These are phyloP conservation scores for Neonectria sp. DNA, from an alignment of 2,329 filamentous ascomycete genomes.

Conservation along the genomic window DNA sequence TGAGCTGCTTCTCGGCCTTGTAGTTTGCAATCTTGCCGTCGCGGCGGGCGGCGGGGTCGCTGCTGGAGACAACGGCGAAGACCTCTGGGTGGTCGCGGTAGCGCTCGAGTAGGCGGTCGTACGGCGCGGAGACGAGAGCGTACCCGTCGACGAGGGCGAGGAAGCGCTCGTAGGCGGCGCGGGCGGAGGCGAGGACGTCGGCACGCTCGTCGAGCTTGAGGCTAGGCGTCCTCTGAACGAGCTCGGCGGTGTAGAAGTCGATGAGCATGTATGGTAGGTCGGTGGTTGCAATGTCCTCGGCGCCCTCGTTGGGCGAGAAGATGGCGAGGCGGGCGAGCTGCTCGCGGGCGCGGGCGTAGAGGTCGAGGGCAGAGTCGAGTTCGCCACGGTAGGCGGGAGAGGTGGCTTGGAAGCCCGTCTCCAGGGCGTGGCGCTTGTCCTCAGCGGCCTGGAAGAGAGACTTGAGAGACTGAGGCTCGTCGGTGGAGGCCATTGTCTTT, in stretches of 20 bases:
- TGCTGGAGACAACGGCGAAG: slow-evolving; percentile 79
- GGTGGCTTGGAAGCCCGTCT: slow-evolving; percentile 75
- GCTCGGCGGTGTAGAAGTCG: slow-evolving; percentile 84
- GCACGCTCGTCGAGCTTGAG: slow-evolving; percentile 70
- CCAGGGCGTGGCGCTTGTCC: slow-evolving; percentile 68
- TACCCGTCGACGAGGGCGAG: slow-evolving; percentile 85
- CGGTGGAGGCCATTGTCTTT: slow-evolving; percentile 52
- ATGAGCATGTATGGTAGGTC: slow-evolving; percentile 89
- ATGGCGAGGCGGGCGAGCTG: slow-evolving; percentile 81
- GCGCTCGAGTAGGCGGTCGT: slow-evolving; percentile 79
- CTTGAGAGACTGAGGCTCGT: slow-evolving; percentile 66
- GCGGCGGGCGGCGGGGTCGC: slow-evolving; percentile 76
- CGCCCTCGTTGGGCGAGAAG: slow-evolving; percentile 90
- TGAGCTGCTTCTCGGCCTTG: slow-evolving; percentile 87
- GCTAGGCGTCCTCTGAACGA: slow-evolving; percentile 77
- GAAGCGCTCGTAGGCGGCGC: slow-evolving; percentile 83
- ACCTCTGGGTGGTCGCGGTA: slow-evolving; percentile 80
- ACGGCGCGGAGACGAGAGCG: slow-evolving; percentile 74
- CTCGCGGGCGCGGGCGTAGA: slow-evolving; percentile 81
- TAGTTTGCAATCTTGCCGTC: slow-evolving; percentile 90
- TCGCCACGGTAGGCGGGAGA: slow-evolving; percentile 77
- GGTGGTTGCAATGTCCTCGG: slow-evolving; percentile 89
- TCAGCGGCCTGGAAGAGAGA: slow-evolving; percentile 67
- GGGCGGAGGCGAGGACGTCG: slow-evolving; percentile 72
- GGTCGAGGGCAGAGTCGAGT: slow-evolving; percentile 75